Evolutionary conservation across 352 stramenopile species (phyloP).

Genomic region (Phytophthora vignae): DNA sequence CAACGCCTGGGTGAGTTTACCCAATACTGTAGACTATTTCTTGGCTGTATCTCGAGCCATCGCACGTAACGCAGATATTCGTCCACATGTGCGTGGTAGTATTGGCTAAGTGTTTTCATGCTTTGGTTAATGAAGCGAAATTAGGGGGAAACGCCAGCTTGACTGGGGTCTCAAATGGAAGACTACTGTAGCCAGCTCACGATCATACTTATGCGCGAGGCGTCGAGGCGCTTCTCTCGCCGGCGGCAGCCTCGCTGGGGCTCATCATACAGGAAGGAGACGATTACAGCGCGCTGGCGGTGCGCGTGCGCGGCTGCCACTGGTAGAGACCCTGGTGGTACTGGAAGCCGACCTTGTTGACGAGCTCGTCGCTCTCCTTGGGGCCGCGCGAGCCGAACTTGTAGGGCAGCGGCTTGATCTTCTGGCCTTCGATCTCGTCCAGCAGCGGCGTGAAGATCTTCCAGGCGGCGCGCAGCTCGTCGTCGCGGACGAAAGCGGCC

Average conservation of each 20-base stretch:
- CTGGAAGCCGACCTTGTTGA: conserved; percentile 71
- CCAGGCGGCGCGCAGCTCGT: conserved; percentile 97
- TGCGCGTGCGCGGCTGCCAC: conserved; percentile 60
- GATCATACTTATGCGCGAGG: conserved; percentile 35
- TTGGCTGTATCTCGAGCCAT: too few species aligned
- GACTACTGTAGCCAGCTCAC: conserved; percentile 24
- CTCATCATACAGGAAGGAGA: conserved; percentile 11
- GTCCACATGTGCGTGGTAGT: too few species aligned
- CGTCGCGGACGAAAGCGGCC: conserved; percentile 96
- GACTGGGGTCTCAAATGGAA: neutral
- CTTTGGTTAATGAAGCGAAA: conserved; percentile 9
- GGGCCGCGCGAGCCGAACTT: conserved; percentile 94
- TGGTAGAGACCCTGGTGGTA: conserved; percentile 84
- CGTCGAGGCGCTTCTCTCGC: conserved; percentile 8
- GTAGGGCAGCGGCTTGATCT: conserved; percentile 94
- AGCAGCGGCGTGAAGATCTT: conserved; percentile 99
- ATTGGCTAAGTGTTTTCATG: neutral
- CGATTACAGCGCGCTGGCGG: conserved; percentile 58
- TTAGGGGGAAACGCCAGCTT: neutral
- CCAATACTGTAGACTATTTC: too few species aligned
- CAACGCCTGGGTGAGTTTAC: too few species aligned
- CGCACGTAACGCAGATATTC: too few species aligned
- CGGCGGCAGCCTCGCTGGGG: neutral
- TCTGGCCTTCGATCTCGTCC: conserved; percentile 95
- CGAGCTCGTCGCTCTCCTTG: conserved; percentile 88